Evolutionary conservation across 352 stramenopile genomes (phyloP).

Genomic region (Phytophthora litchii): DNA sequence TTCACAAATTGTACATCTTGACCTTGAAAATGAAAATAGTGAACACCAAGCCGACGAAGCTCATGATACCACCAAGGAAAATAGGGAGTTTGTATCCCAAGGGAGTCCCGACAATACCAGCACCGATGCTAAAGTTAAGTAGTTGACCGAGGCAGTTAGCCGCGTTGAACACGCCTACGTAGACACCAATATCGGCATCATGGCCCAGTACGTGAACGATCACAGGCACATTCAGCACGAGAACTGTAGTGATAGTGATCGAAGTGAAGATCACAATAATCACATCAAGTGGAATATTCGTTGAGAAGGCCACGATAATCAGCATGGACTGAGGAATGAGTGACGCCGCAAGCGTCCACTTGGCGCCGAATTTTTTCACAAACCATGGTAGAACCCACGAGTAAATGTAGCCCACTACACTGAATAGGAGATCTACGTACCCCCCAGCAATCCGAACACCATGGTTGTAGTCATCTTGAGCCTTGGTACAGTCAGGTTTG

Average conservation of each 20-base stretch:
- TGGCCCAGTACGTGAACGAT: conserved; percentile 28
- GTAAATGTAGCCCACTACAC: conserved; percentile 45
- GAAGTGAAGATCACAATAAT: conserved; percentile 21
- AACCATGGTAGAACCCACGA: conserved; percentile 50
- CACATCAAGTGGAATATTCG: conserved; percentile 20
- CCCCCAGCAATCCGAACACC: conserved; percentile 39
- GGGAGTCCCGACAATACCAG: conserved; percentile 14
- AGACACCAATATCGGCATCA: conserved; percentile 29
- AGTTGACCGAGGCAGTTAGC: conserved; percentile 33
- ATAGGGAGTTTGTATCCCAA: conserved; percentile 34
- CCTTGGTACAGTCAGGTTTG: conserved; percentile 32
- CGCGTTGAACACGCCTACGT: conserved; percentile 31
- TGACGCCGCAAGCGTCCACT: conserved; percentile 20
- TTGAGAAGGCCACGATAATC: conserved; percentile 20
- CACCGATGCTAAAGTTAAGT: conserved; percentile 29
- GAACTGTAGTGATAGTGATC: conserved; percentile 22
- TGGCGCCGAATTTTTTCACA: conserved; percentile 38
- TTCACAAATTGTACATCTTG: conserved; percentile 48
- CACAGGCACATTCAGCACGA: conserved; percentile 28
- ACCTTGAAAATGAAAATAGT: conserved; percentile 49
- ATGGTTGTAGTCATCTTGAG: conserved; percentile 47
- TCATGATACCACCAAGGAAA: conserved; percentile 31
- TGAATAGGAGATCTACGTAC: conserved; percentile 44
- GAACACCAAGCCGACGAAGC: conserved; percentile 38
- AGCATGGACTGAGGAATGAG: conserved; percentile 26